Conservation (phyloP, 306 rosid species). For the Carpinus fangiana region DNA sequence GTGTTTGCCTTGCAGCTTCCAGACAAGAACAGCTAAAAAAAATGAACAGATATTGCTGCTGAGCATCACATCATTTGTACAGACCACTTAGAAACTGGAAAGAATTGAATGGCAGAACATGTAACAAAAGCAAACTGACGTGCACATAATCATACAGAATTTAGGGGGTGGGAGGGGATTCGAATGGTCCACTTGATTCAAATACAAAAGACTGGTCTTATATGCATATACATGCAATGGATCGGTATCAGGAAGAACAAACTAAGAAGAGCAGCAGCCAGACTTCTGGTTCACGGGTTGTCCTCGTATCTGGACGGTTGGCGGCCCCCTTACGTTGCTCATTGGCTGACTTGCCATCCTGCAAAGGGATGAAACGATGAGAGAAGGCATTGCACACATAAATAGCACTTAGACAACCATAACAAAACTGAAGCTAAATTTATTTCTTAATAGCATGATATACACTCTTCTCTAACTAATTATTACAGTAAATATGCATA, state of each 20-base stretch:
- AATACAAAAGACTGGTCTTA: conserved; percentile 13
- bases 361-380: not conserved
- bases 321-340: conserved; percentile 46
- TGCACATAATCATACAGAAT: conserved; percentile 17
- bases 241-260: not conserved
- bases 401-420: not conserved
- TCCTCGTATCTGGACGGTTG: conserved; percentile 58
- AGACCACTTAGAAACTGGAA: conserved; percentile 32
- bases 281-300: conserved; percentile 61
- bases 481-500: not conserved
- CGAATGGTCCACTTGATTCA: conserved; percentile 16
- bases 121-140: conserved; percentile 18
- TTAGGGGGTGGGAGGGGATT: not conserved
- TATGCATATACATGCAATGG: conserved; percentile 15
- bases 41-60: not conserved
- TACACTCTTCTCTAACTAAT: not conserved
- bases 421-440: not conserved
- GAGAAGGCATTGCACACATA: not conserved
- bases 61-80: conserved; percentile 37
- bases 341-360: conserved; percentile 66
- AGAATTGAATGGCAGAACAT: conserved; percentile 31
- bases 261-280: conserved; percentile 63
- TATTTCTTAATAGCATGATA: not conserved
- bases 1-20: not conserved
- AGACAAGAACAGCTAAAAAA: conserved; percentile 14